Conservation (phyloP, 2,329 filamentous ascomycete species). For the Sclerotinia borealis region DNA sequence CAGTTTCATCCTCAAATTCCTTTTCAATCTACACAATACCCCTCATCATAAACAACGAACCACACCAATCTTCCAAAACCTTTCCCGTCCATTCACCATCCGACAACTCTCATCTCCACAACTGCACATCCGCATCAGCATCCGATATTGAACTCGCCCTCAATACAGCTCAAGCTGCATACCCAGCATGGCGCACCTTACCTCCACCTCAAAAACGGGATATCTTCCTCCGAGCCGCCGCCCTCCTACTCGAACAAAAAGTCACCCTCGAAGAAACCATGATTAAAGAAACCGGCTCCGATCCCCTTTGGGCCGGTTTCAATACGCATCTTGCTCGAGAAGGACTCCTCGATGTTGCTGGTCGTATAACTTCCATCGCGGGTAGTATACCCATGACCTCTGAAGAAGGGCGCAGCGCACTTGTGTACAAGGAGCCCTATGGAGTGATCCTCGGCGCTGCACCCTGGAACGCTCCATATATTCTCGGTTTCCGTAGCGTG, state of each 20-base stretch:
- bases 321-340: constrained; percentile 36
- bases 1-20: background rate
- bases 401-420: constrained; percentile 48
- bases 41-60: constrained; percentile 40
- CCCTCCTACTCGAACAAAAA: constrained; percentile 48
- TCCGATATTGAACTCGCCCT: constrained; percentile 49
- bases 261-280: constrained; percentile 55
- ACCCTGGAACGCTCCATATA: constrained; percentile 64
- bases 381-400: constrained; percentile 34
- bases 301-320: constrained; percentile 34
- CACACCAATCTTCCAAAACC: constrained; percentile 41
- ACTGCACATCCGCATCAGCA: constrained; percentile 51
- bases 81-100: constrained; percentile 53
- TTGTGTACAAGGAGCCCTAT: constrained; percentile 69
- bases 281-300: constrained; percentile 44
- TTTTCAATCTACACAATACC: constrained; percentile 31
- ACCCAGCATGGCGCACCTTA: constrained; percentile 61
- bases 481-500: constrained; percentile 49
- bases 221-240: constrained; percentile 64
- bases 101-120: constrained; percentile 47
- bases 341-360: constrained; percentile 40
- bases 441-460: constrained; percentile 75
- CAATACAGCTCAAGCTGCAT: constrained; percentile 55
- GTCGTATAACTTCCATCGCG: constrained; percentile 34
- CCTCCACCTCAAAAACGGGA: constrained; percentile 57